Conservation (phyloP, 257 asterid species). For the Cynanchum wilfordii region DNA sequence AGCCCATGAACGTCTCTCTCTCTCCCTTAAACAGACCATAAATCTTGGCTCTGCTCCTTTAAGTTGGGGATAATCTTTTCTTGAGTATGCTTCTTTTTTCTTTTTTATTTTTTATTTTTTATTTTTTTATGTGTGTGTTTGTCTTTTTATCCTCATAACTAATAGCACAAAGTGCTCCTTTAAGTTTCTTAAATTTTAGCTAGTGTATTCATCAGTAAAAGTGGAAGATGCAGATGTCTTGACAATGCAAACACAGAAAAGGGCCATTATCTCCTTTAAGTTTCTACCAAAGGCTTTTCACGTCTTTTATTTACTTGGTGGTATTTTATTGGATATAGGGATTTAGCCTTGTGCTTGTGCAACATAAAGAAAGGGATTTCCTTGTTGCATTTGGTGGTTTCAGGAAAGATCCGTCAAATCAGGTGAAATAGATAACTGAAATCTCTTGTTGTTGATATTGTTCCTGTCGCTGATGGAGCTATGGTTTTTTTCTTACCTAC, state of each 20-base stretch:
- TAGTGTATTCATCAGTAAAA: neutral
- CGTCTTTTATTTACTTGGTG: neutral
- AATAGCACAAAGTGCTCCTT: neutral
- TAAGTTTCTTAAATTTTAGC: neutral
- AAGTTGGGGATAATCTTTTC: neutral
- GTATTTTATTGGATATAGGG: conserved; percentile 44
- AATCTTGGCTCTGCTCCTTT: neutral
- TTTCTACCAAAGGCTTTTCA: neutral
- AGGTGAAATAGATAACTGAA: conserved; percentile 42
- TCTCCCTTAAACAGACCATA: neutral
- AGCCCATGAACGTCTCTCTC: neutral
- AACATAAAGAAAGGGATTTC: conserved; percentile 84
- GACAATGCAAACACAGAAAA: neutral
- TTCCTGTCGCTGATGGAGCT: neutral
- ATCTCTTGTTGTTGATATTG: conserved; percentile 14
- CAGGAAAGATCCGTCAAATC: conserved; percentile 90
- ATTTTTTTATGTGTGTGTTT: neutral
- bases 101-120: too few species aligned
- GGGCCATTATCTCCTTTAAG: neutral
- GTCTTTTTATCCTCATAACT: too few species aligned
- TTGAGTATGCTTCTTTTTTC: neutral
- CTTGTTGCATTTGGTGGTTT: conserved; percentile 97
- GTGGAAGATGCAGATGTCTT: neutral
- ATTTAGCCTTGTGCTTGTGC: conserved; percentile 89
- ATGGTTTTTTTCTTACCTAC: conserved; percentile 10